Percentiles rank a stretch among this genome's conserved stretches.
These are phyloP conservation scores for Suillus alpinus DNA, from an alignment of 768 basidiomycete species.

Conservation along the genomic window DNA sequence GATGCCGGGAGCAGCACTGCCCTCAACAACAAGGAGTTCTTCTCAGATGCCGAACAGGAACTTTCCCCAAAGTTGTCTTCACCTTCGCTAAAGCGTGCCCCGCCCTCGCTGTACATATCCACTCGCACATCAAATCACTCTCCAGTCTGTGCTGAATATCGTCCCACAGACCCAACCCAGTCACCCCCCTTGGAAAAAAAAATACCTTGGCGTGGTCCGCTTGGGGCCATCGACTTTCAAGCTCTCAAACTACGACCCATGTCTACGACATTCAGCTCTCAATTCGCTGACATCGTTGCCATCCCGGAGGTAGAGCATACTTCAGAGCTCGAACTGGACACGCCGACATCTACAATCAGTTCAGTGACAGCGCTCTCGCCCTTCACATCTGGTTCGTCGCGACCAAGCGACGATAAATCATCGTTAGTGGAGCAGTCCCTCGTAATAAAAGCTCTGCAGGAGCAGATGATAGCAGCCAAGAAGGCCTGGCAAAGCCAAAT, in stretches of 20 bases:
- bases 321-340: conserved; percentile 41
- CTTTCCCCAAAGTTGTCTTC: conserved; percentile 7
- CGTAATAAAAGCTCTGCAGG: conserved; percentile 53
- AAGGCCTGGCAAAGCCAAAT: conserved; percentile 70
- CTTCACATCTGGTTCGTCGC: conserved; percentile 39
- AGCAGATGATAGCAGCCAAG: conserved; percentile 56
- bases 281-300: conserved; percentile 51
- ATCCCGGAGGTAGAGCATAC: conserved; percentile 27
- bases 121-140: conserved; percentile 20
- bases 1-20: conserved; percentile 12
- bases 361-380: conserved; percentile 45
- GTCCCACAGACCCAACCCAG: conserved; percentile 10
- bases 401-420: conserved; percentile 32
- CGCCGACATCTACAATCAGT: conserved; percentile 47
- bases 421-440: conserved; percentile 40
- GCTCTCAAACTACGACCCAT: conserved; percentile 70
- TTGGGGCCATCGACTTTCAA: conserved; percentile 60
- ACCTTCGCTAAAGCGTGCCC: conserved; percentile 24
- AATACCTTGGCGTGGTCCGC: conserved; percentile 62
- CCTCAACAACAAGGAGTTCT: conserved; percentile 13
- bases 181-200: conserved; percentile 16
- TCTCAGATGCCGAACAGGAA: conserved; percentile 6
- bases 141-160: conserved; percentile 9
- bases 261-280: conserved; percentile 71
- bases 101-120: conserved; percentile 28